Evolutionary conservation across 1,284 basidiomycete species (phyloP).

Genomic region (Peniophora sp.): DNA sequence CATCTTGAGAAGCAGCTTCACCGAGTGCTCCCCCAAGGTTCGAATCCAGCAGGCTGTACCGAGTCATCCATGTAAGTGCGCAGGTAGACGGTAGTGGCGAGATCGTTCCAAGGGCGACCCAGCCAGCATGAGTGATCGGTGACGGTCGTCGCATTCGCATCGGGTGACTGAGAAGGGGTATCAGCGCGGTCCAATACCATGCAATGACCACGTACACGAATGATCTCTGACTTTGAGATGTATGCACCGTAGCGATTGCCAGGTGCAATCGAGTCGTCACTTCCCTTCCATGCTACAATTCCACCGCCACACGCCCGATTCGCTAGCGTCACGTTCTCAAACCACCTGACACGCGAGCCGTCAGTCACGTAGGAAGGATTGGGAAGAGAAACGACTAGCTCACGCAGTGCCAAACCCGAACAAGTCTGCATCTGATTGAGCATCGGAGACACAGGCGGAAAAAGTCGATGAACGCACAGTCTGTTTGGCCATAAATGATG

Average conservation of each 20-base stretch:
- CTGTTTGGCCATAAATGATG: constrained; percentile 54
- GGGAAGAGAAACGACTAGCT: constrained; percentile 11
- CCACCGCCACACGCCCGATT: constrained; percentile 59
- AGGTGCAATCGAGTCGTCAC: constrained; percentile 43
- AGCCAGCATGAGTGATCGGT: constrained; percentile 43
- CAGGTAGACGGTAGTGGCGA: constrained; percentile 47
- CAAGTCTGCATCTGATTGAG: constrained; percentile 27
- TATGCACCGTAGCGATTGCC: constrained; percentile 55
- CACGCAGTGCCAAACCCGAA: constrained; percentile 54
- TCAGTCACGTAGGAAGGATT: neutral
- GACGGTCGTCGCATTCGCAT: constrained; percentile 42
- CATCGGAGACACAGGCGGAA: neutral
- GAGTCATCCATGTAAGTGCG: constrained; percentile 54
- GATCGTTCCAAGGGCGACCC: constrained; percentile 57
- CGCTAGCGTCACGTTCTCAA: constrained; percentile 50
- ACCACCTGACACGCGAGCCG: constrained; percentile 34
- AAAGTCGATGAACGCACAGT: constrained; percentile 34
- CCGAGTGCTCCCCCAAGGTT: neutral
- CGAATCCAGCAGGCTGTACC: constrained; percentile 44
- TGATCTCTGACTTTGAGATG: constrained; percentile 47
- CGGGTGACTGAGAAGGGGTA: constrained; percentile 38
- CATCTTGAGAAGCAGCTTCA: neutral
- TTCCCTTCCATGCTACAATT: constrained; percentile 54
- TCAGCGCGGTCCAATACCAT: neutral
- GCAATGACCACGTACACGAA: constrained; percentile 28